Evolutionary conservation across 2,329 filamentous ascomycete species (phyloP).

Genomic region (Eutypella sp.): DNA sequence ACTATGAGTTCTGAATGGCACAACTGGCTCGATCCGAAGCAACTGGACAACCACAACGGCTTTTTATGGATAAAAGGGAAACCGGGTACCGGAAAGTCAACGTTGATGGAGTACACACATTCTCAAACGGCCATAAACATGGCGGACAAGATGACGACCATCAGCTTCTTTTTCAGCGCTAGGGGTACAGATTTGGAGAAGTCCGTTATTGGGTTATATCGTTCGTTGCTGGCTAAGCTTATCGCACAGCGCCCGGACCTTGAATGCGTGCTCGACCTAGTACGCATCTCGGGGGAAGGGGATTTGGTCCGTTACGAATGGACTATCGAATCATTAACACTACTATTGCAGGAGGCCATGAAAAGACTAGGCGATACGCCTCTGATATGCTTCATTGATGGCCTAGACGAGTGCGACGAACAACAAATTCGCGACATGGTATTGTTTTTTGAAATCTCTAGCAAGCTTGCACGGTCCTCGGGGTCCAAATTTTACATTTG

Average conservation of each 20-base stretch:
- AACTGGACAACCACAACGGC: background rate
- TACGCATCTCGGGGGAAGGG: slow-evolving; percentile 1
- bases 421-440: slow-evolving; percentile 38
- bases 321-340: slow-evolving; percentile 15
- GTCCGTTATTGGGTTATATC: slow-evolving; percentile 43
- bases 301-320: background rate
- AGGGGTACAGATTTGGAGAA: slow-evolving; percentile 39
- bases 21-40: slow-evolving; percentile 5
- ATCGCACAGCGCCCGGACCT: slow-evolving; percentile 30
- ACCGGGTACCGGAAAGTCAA: slow-evolving; percentile 2
- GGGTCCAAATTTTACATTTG: slow-evolving; percentile 28
- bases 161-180: slow-evolving; percentile 50
- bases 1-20: slow-evolving; percentile 3
- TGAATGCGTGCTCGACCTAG: slow-evolving; percentile 29
- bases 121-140: no score
- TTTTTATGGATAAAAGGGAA: slow-evolving; percentile 2
- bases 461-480: slow-evolving; percentile 17
- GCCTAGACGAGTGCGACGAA: slow-evolving; percentile 45
- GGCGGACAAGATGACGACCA: no score
- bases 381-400: slow-evolving; percentile 23
- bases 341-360: slow-evolving; percentile 17
- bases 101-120: slow-evolving; percentile 3
- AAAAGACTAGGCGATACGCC: slow-evolving; percentile 3
- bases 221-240: slow-evolving; percentile 44
- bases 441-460: slow-evolving; percentile 34